Evolutionary conservation across 1,284 basidiomycete species (phyloP).

Genomic region (Malassezia dermatis): DNA sequence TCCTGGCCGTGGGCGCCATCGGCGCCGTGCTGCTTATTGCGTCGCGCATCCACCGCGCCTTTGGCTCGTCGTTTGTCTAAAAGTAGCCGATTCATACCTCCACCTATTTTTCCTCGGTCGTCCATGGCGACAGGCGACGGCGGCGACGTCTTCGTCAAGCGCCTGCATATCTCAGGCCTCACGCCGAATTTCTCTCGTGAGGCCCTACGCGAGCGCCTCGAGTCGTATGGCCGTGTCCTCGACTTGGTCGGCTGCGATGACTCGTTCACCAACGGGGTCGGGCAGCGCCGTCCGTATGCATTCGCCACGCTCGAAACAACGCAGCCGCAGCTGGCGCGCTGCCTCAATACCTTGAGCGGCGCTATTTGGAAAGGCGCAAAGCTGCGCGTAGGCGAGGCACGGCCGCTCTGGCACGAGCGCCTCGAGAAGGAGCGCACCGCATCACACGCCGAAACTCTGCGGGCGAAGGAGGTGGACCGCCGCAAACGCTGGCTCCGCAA

Average conservation of each 20-base stretch:
- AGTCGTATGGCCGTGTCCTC: conserved; percentile 30
- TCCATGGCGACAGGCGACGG: not conserved
- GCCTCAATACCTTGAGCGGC: conserved; percentile 30
- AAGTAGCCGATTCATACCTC: not conserved
- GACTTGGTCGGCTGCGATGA: conserved; percentile 25
- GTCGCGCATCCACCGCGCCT: conserved; percentile 24
- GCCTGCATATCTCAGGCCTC: conserved; percentile 39
- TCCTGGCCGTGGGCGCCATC: conserved; percentile 47
- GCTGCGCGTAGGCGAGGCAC: conserved; percentile 36
- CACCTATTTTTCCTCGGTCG: not conserved
- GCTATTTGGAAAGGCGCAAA: conserved; percentile 42
- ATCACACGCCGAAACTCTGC: not conserved
- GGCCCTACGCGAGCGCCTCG: conserved; percentile 28
- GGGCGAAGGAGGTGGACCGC: not conserved
- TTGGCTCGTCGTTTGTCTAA: conserved; percentile 22
- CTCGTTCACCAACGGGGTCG: conserved; percentile 22
- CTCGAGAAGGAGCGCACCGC: conserved; percentile 4
- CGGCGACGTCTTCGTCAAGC: conserved; percentile 2
- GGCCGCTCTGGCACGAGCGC: conserved; percentile 19
- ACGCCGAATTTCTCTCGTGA: conserved; percentile 27
- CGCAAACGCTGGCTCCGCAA: conserved; percentile 19
- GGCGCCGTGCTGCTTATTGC: conserved; percentile 22
- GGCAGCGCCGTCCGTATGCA: conserved; percentile 23
- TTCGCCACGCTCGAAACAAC: conserved; percentile 32
- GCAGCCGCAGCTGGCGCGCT: conserved; percentile 19